Percentiles rank a stretch among this genome's conserved stretches.
These are phyloP conservation scores for Cytospora paraplurivora DNA, from an alignment of 2,329 filamentous ascomycete species.

Conservation along the genomic window DNA sequence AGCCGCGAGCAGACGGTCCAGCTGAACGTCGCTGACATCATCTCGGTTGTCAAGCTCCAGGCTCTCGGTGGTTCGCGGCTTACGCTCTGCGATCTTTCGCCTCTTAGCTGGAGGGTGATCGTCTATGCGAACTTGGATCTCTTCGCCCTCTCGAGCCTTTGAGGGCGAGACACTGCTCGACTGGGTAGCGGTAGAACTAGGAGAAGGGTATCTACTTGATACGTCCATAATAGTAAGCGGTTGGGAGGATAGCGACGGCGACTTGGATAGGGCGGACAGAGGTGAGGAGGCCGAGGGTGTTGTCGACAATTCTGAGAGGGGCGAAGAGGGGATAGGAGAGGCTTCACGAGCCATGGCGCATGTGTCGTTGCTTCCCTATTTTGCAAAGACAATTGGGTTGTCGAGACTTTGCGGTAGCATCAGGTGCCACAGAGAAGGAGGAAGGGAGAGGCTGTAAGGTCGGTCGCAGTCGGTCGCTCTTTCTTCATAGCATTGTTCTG, in stretches of 20 bases:
- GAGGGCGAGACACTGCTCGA: constrained; percentile 56
- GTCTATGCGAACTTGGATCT: constrained; percentile 51
- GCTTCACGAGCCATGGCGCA: constrained; percentile 33
- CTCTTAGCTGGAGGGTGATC: constrained; percentile 72
- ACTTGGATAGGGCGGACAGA: constrained; percentile 55
- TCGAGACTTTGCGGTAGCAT: constrained; percentile 10
- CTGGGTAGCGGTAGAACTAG: constrained; percentile 47
- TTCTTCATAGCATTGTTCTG: constrained; percentile 20
- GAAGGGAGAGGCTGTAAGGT: constrained; percentile 14
- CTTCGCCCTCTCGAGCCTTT: constrained; percentile 45
- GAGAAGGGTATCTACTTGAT: constrained; percentile 55
- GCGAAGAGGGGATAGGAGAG: constrained; percentile 52
- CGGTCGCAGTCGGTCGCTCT: constrained; percentile 14
- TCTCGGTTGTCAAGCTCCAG: constrained; percentile 66
- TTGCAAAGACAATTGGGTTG: constrained; percentile 5
- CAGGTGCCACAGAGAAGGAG: constrained; percentile 15
- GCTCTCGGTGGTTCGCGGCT: constrained; percentile 76
- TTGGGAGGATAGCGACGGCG: constrained; percentile 51
- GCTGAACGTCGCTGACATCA: constrained; percentile 57
- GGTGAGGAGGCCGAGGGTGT: constrained; percentile 53
- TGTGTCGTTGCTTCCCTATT: constrained; percentile 16
- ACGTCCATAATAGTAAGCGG: constrained; percentile 39
- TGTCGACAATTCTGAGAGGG: constrained; percentile 56
- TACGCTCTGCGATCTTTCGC: constrained; percentile 62
- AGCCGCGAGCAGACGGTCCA: constrained; percentile 72